Conservation (phyloP, 164 flowering plant genomes). For the Dillenia turbinata region DNA sequence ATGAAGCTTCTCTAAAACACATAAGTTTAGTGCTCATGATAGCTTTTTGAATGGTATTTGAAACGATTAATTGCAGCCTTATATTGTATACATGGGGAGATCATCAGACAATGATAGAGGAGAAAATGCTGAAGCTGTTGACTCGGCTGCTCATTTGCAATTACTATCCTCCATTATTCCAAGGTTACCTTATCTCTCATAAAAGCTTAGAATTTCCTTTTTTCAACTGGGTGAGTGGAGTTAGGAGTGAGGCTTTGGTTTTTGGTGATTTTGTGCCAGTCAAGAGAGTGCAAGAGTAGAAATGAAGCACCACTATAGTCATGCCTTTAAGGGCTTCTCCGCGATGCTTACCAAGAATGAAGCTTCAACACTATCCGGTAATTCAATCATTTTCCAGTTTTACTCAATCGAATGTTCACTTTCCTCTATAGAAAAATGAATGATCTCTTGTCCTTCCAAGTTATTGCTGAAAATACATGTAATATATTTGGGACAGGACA, state of each 20-base stretch:
- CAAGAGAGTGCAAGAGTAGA: slow-evolving; percentile 44
- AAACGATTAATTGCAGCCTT: slow-evolving; percentile 29
- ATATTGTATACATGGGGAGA: slow-evolving; percentile 85
- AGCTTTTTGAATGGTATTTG: too few species aligned
- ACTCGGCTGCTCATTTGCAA: slow-evolving; percentile 37
- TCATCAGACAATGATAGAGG: slow-evolving; percentile 20
- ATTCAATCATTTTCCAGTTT: neutral
- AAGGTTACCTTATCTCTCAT: slow-evolving; percentile 30
- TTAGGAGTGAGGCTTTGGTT: neutral
- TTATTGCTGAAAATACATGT: neutral
- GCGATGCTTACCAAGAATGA: slow-evolving; percentile 76
- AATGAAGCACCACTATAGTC: slow-evolving; percentile 52
- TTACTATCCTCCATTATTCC: slow-evolving; percentile 56
- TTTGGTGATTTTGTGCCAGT: slow-evolving; percentile 26
- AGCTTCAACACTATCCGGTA: slow-evolving; percentile 67
- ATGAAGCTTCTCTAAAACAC: too few species aligned
- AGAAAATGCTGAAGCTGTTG: slow-evolving; percentile 23
- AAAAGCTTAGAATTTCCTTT: neutral
- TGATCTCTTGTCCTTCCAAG: neutral
- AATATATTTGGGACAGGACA: slow-evolving; percentile 25
- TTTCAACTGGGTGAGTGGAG: neutral
- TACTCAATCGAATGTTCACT: neutral
- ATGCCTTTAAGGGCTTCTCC: slow-evolving; percentile 80
- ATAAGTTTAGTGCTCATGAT: too few species aligned
- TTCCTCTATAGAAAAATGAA: neutral